Evolutionary conservation across 2,329 filamentous ascomycete genomes (phyloP), one percentile per base, ranked within the genome.

Genomic region (Colletotrichum tofieldiae): DNA sequence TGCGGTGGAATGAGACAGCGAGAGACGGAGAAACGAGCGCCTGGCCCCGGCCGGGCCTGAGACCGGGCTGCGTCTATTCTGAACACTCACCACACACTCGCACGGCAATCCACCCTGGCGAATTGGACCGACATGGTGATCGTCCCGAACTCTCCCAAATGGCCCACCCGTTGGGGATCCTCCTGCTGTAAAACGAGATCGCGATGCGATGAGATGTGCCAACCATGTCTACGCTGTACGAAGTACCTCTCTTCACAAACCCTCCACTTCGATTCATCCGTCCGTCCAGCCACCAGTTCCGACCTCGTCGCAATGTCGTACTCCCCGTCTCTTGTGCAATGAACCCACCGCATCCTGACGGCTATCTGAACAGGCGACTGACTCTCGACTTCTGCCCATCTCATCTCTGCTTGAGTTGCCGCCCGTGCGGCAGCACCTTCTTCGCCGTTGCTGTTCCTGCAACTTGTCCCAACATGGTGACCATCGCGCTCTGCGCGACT

Each of bases 381-480:
- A 7, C 54, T 23, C 35, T 39, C 39, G 54, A 26, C 54, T 58
- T 65, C 65, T 64, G 54, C 69, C 54, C 62, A 35, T 72, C 65
- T 55, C 62, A 35, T 72, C 65, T 55, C 29, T 14, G 45, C 52
- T 55, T 32, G 60, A 52, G 32, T 51, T n/a, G 49, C 47, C 49
- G 32, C 37, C 45, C 65, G 59, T 60, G 54, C 56, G 61, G 54
- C 56, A 67, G 54, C 43, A 20, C 32, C 32, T 43, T n/a, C 39
- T 29, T 56, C n/a, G 4, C 5, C 20, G 2, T 9, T 18, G 12
- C 54, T 14, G 1, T 7, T 58, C n/a, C 16, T 49, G 29, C 49
- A n/a, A 47, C 64, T 47, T 72, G 59, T 68, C 69, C 69, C 52
- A 72, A 69, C 51, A 54, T 29, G 65, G 69, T 68, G 35, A 68